Evolutionary conservation across 2,329 filamentous ascomycete species (phyloP).

Genomic region (Fusarium anthophilum): DNA sequence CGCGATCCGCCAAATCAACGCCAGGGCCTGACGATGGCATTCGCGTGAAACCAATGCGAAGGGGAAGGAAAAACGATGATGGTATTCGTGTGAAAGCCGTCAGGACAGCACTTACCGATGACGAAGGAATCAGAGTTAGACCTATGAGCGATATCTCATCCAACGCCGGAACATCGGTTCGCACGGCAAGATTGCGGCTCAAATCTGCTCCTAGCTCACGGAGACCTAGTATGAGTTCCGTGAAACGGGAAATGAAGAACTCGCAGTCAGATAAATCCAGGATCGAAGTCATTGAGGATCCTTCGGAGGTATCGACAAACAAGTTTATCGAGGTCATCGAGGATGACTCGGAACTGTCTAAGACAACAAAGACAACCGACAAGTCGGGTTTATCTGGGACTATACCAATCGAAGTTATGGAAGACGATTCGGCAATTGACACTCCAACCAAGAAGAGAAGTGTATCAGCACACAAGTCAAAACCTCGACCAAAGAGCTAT

Average conservation of each 20-base stretch:
- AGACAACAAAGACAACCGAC: constrained; percentile 19
- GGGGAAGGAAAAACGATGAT: constrained; percentile 46
- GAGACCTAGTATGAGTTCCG: constrained; percentile 41
- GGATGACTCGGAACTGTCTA: constrained; percentile 33
- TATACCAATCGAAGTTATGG: constrained; percentile 44
- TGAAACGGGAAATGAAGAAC: constrained; percentile 43
- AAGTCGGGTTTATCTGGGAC: constrained; percentile 3
- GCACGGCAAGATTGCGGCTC: constrained; percentile 39
- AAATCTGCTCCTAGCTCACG: constrained; percentile 43
- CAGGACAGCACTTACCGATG: constrained; percentile 34
- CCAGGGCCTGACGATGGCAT: constrained; percentile 54
- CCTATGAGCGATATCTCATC: constrained; percentile 44
- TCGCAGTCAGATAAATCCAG: constrained; percentile 24
- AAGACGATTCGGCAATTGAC: constrained; percentile 50
- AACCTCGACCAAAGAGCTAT: constrained; percentile 40
- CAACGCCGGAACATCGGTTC: constrained; percentile 38
- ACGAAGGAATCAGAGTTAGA: constrained; percentile 47
- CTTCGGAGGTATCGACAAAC: constrained; percentile 21
- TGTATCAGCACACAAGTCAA: constrained; percentile 40
- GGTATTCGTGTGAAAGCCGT: constrained; percentile 47
- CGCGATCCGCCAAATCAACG: constrained; percentile 38
- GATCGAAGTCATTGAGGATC: constrained; percentile 12
- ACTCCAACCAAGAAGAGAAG: constrained; percentile 52
- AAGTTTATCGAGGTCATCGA: constrained; percentile 27
- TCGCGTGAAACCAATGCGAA: constrained; percentile 53